Base-by-base conservation (phyloP, 345 rosid genomes). In the Capsella bursapastoris region DNA sequence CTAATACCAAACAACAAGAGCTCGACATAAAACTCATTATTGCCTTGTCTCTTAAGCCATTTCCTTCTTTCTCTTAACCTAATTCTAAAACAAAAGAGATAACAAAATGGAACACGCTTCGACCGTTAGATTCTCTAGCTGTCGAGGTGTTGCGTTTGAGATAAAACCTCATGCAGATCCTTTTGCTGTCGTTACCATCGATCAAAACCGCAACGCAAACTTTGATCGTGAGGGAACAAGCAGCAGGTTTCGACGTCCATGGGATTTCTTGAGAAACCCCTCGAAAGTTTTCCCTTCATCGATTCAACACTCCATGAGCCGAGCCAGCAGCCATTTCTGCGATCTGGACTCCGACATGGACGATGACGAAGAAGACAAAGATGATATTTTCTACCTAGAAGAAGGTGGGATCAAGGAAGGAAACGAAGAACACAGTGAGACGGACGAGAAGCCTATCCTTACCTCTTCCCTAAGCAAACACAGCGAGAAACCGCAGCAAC, bases 101-200 rank as follows among this genome's bases (percentile, higher is more conserved):
- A 2, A 14, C 29, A 57, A 37, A 55, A 86, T 84, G 85, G 77
- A 83, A 47, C 56, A 57, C 13, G 79, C 85, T 75, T 59, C 73
- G 12, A 45, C 70, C 0, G 82, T 84, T 41, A 83, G 90, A 75
- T 89, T 87, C 68, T 81, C 87, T 14, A 89, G 96, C 76, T 89
- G 90, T 82, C 65, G 92, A 78, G 96, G 88, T 25, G 90, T 89
- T 6, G 78, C 89, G 34, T 84, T 86, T 47, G 96, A 89, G 83
- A 82, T 86, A 35, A 80, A 87, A 74, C 85, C 90, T 60, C 89
- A 76, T 60, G 80, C 67, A 7, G 74, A 79, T 71, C 90, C 85
- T 6, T 89, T 89, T 35, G 70, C 76, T 12, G 37, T 62, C 6
- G 47, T 29, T 3, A 8, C 68, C 13, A 50, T 11, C 35, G 57